Evolutionary conservation across 2,329 filamentous ascomycete species (phyloP), one percentile per base, ranked within the genome.

Genomic region (Phoma sp.): DNA sequence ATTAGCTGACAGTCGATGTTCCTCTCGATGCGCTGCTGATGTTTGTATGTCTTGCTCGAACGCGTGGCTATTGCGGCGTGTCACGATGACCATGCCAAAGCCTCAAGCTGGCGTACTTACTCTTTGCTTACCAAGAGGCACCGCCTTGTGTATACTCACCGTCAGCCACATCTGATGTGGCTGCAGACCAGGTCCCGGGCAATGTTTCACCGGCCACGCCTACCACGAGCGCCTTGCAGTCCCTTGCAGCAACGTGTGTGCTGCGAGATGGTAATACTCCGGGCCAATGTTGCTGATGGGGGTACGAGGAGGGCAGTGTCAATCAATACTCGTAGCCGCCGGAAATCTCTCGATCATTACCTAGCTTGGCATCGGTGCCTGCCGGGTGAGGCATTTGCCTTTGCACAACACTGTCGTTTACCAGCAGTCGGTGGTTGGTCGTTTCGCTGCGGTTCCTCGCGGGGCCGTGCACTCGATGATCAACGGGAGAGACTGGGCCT

Each of bases 381-480:
- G 32, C 26, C 25, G 30, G 9, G n/a, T 47, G 43, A 47, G 48
- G 36, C 29, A 42, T 47, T 34, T 43, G 42, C 43, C 40, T 30
- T 30, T 21, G 11, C 42, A 47, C 36, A 36, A 38, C 39, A 34
- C 18, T 9, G 21, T 23, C 2, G 29, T 4, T 15, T 25, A n/a
- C n/a, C n/a, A 20, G n/a, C n/a, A n/a, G n/a, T n/a, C 29, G 21
- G 36, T 42, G 43, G 42, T 38, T 47, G 43, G 38, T 48, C 20
- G 51, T 45, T 39, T 43, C 50, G 20, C 7, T 14, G 25, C 34
- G 51, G 33, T 21, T 34, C 26, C 33, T 43, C 2, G 42, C 37
- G 32, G 50, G 39, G 51, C 51, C 51, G 51, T 54, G 45, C 51
- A 20, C 4, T 26, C 11, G n/a, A 36, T 30, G 51, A 49, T 54